Base-by-base conservation (phyloP, 2,329 filamentous ascomycete species). In the Colletotrichum sp. region DNA sequence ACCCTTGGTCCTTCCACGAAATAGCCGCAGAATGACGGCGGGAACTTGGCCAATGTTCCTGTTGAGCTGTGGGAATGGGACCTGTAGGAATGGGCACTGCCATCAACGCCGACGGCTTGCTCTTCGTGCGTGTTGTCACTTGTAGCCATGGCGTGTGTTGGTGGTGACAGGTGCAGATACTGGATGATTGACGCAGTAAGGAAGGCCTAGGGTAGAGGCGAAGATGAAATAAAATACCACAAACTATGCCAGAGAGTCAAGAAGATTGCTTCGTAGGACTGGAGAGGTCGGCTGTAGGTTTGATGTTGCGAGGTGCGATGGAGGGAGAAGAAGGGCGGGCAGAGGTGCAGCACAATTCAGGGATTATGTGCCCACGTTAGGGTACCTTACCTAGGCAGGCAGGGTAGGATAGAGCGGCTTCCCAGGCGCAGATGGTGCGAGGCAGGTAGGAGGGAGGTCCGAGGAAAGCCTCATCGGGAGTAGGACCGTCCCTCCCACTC, bases 331-430 rank as follows among this genome's bases (percentile, higher is more conserved):
- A 44, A 44, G 39, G 39, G 8, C 39, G 39, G 18, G 18, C 5
- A 49, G 39, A 49, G 0, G 39, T 49, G 39, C 39, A 49, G 39
- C 39, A 49, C 5, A 49, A 44, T 0, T 49, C 39, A n/a, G 39
- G 2, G 18, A 49, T 49, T 7, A 49, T n/a, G 6, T 1, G 9
- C 6, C 39, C 10, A 0, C 3, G 0, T n/a, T n/a, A 49, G 4
- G 39, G 36, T 39, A 39, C 36, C 36, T 39, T 18, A 18, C 36
- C 15, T 0, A 49, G 39, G 39, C 39, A 49, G 39, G 39, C 18
- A 49, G 2, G 39, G 39, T 21, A 49, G 39, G 18, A 49, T 12
- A 49, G 39, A n/a, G 36, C 39, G 9, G 9, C 39, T n/a, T 49
- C 9, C 18, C 39, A 49, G 39, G 9, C 18, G 39, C 36, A 9